Evolutionary conservation across 2,329 filamentous ascomycete species (phyloP), one percentile per base, ranked within the genome.

Genomic region (Botrytis fabae): DNA sequence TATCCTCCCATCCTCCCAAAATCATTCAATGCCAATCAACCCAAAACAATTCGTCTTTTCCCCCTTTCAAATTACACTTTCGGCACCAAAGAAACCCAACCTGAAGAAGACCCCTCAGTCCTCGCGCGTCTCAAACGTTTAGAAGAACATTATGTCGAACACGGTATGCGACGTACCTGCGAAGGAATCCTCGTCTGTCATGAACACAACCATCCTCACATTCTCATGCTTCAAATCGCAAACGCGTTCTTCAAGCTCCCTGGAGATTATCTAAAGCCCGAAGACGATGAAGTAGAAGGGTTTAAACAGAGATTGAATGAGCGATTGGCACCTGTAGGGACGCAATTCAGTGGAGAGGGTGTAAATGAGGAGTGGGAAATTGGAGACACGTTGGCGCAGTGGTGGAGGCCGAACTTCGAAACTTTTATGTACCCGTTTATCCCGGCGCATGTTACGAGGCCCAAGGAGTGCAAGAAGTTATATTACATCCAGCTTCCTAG

Each of bases 381-480:
- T 78, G 94, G 93, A 78, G 96, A 98, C 82, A 97, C 95, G 66
- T 87, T 99, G 73, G 95, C 96, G 71, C 95, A 98, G 84, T 99
- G 96, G 96, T 99, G 95, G 94, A 88, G 96, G 73, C 96, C 96
- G 71, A 99, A 98, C 85, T 98, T 98, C 82, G 96, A 99, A 86
- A 98, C 96, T 2, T 98, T 98, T 86, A 98, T 99, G 94, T 99
- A 99, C 82, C 96, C 96, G 0, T 99, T 98, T 83, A 92, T 98
- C 73, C 96, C 96, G 12, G 94, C 95, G 28, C 96, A 99, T 84
- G 94, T 98, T 75, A 98, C 95, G 28, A 88, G 96, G 70, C 96
- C 96, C 12, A 99, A 99, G 86, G 96, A 99, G 85, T 97, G 95
- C 86, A 99, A 99, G 87, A 99, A 99, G 87, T 87, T 98, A 60